These are phyloP conservation scores for Gnomoniopsis sp. DNA, from an alignment of 2,329 filamentous ascomycete genomes.

Conservation along the genomic window DNA sequence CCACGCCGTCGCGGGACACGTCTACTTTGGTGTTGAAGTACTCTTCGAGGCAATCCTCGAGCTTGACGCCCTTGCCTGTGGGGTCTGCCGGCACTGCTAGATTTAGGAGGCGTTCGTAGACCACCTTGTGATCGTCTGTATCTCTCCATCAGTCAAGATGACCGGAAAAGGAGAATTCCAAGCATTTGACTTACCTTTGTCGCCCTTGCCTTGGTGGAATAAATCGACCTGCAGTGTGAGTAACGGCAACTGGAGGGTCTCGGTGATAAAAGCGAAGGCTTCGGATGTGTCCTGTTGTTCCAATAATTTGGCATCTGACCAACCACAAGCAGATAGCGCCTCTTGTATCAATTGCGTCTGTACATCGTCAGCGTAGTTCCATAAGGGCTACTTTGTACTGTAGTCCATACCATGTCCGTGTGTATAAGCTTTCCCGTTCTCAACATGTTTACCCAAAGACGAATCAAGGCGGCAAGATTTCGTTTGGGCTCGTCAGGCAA, in stretches of 20 bases:
- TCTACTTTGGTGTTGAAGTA: slow-evolving; percentile 96
- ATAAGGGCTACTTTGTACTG: not conserved
- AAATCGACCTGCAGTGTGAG: slow-evolving; percentile 91
- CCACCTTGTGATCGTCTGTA: slow-evolving; percentile 87
- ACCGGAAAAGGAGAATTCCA: not conserved
- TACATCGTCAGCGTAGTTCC: slow-evolving; percentile 23
- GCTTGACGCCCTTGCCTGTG: slow-evolving; percentile 66
- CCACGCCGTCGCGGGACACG: slow-evolving; percentile 69
- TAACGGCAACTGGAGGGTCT: slow-evolving; percentile 80
- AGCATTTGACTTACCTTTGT: slow-evolving; percentile 27
- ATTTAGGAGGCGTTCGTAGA: slow-evolving; percentile 87
- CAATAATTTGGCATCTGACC: slow-evolving; percentile 73
- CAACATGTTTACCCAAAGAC: slow-evolving; percentile 91
- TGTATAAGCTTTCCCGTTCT: slow-evolving; percentile 81
- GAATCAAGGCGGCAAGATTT: slow-evolving; percentile 72
- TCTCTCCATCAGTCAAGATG: not conserved
- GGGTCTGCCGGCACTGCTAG: slow-evolving; percentile 80
- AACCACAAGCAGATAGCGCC: slow-evolving; percentile 79
- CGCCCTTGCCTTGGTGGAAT: slow-evolving; percentile 80
- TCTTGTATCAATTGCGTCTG: slow-evolving; percentile 82
- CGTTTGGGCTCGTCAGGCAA: slow-evolving; percentile 69
- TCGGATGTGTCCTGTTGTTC: slow-evolving; percentile 94
- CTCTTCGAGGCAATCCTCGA: slow-evolving; percentile 88
- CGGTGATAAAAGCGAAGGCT: slow-evolving; percentile 92
- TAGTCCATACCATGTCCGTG: slow-evolving; percentile 67